Percentiles rank a stretch among this genome's conserved stretches.
Evolutionary conservation across 2,329 filamentous ascomycete genomes (phyloP).

Genomic region (Fusarium incarnatum): DNA sequence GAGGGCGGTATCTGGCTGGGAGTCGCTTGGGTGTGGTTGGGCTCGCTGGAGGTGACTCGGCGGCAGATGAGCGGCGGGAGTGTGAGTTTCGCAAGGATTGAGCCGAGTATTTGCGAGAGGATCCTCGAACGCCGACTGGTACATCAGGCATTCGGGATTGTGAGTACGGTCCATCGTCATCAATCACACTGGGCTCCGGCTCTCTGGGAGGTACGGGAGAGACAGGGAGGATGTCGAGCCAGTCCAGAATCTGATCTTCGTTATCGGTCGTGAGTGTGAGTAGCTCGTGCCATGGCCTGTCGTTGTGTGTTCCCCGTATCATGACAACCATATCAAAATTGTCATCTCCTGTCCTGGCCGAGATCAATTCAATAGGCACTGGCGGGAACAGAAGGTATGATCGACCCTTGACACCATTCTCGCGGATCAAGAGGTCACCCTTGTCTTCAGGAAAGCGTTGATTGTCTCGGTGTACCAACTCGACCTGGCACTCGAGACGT

Average conservation of each 20-base stretch:
- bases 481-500: constrained; percentile 87
- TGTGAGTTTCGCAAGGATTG: constrained; percentile 43
- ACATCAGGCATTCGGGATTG: constrained; percentile 45
- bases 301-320: constrained; percentile 77
- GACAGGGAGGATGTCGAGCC: constrained; percentile 81
- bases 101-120: constrained; percentile 41
- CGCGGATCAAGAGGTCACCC: constrained; percentile 92
- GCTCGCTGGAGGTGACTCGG: constrained; percentile 45
- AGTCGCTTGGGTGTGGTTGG: constrained; percentile 50
- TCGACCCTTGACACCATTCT: constrained; percentile 79
- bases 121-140: constrained; percentile 48
- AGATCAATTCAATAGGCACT: constrained; percentile 77
- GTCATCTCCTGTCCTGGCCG: constrained; percentile 79
- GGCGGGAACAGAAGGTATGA: constrained; percentile 93
- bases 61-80: constrained; percentile 33
- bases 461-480: constrained; percentile 87
- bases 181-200: constrained; percentile 51
- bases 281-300: constrained; percentile 83
- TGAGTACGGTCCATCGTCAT: constrained; percentile 44
- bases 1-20: constrained; percentile 45
- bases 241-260: constrained; percentile 83
- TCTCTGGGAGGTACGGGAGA: constrained; percentile 61
- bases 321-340: constrained; percentile 84
- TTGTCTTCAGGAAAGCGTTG: constrained; percentile 71
- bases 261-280: constrained; percentile 81